Base-by-base conservation (phyloP, 441 rosid genomes). In the Flueggea neowawraea region DNA sequence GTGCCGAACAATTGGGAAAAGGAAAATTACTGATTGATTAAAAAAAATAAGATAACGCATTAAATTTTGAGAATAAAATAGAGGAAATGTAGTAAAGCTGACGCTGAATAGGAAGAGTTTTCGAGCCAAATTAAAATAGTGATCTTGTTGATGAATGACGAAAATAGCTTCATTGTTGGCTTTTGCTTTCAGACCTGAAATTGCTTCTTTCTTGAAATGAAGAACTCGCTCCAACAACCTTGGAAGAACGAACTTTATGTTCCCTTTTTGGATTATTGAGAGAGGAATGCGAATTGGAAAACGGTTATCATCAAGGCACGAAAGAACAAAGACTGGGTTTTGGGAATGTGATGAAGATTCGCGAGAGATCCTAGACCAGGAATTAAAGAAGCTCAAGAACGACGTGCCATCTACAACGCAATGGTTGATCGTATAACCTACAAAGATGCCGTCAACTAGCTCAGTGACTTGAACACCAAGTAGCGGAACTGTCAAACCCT, bases 341-440 rank as follows among this genome's bases (percentile, higher is more conserved):
- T 36, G 41, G 41, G 41, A 36, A 36, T 3, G 6, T 36, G 44
- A 43, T 50, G 66, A 5, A 36, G 41, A 36, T 36, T 36, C 41
- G 41, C 64, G 70, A 22, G 76, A 77, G 55, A 78, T 80, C 62
- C 76, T 56, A 1, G 84, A 75, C 83, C 89, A 82, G 16, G 79
- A 62, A 12, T 82, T 84, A 62, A 78, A 57, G 60, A 81, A 82
- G 55, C 47, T 69, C 82, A 80, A 79, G 13, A 81, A 80, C 4
- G 84, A 70, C 6, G 77, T 39, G 7, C 87, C 87, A 48, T 84
- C 86, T 0, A 33, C 71, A 1, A 67, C 69, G 10, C 60, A 17
- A 47, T 86, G 83, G 28, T 78, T 78, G 13, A 71, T 60, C 5
- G 80, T 69, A 49, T 66, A 78, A 0, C 76, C 76, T 0, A 69